Base-by-base conservation (phyloP, 805 yeast species). In the Lachancea cidri region DNA sequence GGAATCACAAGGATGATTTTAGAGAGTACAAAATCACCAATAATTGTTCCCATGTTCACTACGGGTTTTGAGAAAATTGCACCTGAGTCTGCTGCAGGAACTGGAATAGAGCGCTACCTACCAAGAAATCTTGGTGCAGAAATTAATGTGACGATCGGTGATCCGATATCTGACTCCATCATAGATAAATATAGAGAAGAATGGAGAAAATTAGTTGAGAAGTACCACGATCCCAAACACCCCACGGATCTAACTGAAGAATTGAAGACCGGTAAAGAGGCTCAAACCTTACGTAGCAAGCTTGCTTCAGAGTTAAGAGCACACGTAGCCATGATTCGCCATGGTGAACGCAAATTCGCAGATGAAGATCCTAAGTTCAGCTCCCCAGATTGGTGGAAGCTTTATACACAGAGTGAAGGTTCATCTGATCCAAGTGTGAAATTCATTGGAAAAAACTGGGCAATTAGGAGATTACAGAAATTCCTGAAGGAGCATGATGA, bases 41-140 rank as follows among this genome's bases (percentile, higher is more conserved):
- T 89, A 1, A 76, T 91, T 13, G 78, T 93, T 13, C 98, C 98
- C 1, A 83, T 91, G 14, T 91, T 81, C 55, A 68, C 86, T 4
- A 74, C 79, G 37, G 98, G 98, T 0, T 84, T 91, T 54, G 96
- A 91, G 58, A 78, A 82, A 55, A 75, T 89, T 18, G 81, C 83
- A 8, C 95, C 97, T 0, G 98, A 91, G 62, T 60, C 65, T 25
- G 66, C 76, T 17, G 75, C 80, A 4, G 77, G 71, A 16, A 62
- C 70, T 14, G 66, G 79, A n/a, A 54, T 80, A 48, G 74, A 76
- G 40, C 66, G 83, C 39, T 72, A 73, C 59, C 50, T 81, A 7
- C 87, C 89, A 1, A 66, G 74, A 33, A 80, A 80, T 43, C 60
- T 79, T 34, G 86, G 91, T 2, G 73, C 83, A 0, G 81, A 79